These are phyloP conservation scores for Leccinum angustisporum DNA, from an alignment of 1,284 basidiomycete genomes.

Conservation along the genomic window DNA sequence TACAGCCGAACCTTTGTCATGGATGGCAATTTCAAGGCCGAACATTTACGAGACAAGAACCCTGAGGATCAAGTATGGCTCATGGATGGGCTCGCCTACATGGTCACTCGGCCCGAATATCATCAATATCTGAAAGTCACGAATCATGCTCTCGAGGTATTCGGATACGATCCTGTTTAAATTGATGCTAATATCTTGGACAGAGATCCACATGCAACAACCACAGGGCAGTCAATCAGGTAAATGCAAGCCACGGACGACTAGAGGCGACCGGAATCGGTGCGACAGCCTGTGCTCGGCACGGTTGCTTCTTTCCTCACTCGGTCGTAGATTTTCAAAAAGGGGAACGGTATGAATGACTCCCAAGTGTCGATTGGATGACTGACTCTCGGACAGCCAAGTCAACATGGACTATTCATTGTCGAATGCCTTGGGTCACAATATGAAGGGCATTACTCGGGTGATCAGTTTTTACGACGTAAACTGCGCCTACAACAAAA, in stretches of 20 bases:
- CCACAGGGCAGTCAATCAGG: constrained; percentile 8
- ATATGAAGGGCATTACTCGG: background rate
- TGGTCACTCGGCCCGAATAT: background rate
- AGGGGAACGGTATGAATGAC: constrained; percentile 6
- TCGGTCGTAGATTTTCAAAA: no score
- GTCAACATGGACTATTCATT: constrained; percentile 24
- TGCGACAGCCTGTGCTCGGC: constrained; percentile 11
- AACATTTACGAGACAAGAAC: background rate
- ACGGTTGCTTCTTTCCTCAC: constrained; percentile 20
- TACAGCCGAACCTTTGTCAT: background rate
- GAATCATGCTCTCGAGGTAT: background rate
- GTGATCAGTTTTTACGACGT: constrained; percentile 2
- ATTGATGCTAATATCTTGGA: background rate
- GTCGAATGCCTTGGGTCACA: constrained; percentile 5
- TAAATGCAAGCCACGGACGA: background rate
- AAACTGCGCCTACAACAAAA: constrained; percentile 10
- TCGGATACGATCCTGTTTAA: no score
- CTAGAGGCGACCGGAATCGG: constrained; percentile 5
- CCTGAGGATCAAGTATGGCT: constrained; percentile 5
- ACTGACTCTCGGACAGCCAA: constrained; percentile 7
- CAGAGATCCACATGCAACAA: constrained; percentile 6
- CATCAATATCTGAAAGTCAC: background rate
- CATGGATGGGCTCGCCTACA: constrained; percentile 11
- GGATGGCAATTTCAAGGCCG: constrained; percentile 18
- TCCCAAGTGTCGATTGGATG: no score